These are phyloP conservation scores for Didymella lethalis DNA, from an alignment of 2,329 filamentous ascomycete species.

Conservation along the genomic window DNA sequence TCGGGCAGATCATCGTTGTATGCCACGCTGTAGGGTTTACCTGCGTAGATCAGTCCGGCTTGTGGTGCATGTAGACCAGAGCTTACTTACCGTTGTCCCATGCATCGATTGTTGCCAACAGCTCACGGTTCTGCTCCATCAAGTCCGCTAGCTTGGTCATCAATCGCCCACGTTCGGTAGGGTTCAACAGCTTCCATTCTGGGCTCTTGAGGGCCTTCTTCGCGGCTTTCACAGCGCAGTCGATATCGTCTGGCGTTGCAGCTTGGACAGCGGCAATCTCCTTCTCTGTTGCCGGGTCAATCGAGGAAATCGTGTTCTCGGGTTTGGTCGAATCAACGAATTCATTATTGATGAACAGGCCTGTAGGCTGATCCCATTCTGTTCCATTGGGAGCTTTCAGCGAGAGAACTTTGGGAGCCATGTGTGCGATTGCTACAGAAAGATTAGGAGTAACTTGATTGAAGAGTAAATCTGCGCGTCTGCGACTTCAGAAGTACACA, in stretches of 20 bases:
- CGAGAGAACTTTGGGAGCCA: constrained; percentile 29
- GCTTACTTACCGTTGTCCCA: constrained; percentile 72
- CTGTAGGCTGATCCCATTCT: constrained; percentile 50
- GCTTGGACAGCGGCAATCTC: constrained; percentile 45
- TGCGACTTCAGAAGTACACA: background rate
- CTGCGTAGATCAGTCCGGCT: constrained; percentile 2
- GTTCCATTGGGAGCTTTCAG: constrained; percentile 52
- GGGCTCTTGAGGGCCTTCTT: constrained; percentile 32
- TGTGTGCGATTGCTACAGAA: background rate
- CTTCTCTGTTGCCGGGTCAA: constrained; percentile 35
- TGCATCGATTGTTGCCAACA: constrained; percentile 51
- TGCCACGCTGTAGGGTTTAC: constrained; percentile 70
- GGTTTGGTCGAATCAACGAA: constrained; percentile 47
- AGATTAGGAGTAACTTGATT: background rate
- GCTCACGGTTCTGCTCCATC: constrained; percentile 30
- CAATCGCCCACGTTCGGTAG: constrained; percentile 30
- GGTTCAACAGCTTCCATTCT: constrained; percentile 31
- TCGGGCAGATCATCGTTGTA: constrained; percentile 67
- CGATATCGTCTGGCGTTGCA: constrained; percentile 45
- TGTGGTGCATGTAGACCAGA: background rate
- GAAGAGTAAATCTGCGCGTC: background rate
- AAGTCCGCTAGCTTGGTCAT: constrained; percentile 39
- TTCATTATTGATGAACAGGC: constrained; percentile 57
- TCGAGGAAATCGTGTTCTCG: constrained; percentile 21
- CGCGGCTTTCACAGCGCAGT: constrained; percentile 47